Evolutionary conservation across 768 basidiomycete genomes (phyloP), one percentile per base, ranked within the genome.

Genomic region (Pholiota molesta): DNA sequence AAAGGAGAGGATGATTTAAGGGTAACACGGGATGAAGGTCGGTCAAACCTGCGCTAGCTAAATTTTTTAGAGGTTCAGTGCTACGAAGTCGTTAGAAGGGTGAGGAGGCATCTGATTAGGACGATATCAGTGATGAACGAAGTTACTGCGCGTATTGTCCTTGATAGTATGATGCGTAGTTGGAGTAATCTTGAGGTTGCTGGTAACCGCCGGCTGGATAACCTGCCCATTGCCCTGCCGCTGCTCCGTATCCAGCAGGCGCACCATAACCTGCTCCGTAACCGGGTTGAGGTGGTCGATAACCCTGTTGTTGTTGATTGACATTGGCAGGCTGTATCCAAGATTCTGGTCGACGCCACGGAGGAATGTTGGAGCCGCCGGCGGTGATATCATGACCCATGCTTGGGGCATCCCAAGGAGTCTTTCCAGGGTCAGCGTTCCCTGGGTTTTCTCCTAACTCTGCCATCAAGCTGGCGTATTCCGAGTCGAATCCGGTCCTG

Each of bases 391-490:
- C 85, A 77, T 90, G 89, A 31, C 83, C 81, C 69, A 76, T 77
- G 65, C 71, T 75, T 6, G 81, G 79, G 57, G 77, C 79, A 53
- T 81, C 79, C 85, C 84, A 86, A 16, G 81, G 72, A 33, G 81
- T 79, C 69, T 83, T 85, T 63, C 75, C 77, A 45, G 79, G 74
- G 70, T 88, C 90, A 56, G 79, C 81, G 39, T 79, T 78, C 55
- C 81, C 74, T 52, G 86, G 85, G 35, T 85, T 84, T 78, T 99
- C 97, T 57, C 97, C 97, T 39, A 99, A 85, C 79, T 99, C 97
- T 54, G 94, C 95, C 97, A 99, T 97, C 65, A 99, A 79, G 69
- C 86, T 95, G 42, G 95, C 95, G 70, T 98, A 99, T 79, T 99
- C 97, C 13, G 95, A 97, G 75, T 99, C 97, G 77, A 99, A 99